Conservation (phyloP, 179 eudicot species). For the Beta corolliflora region DNA sequence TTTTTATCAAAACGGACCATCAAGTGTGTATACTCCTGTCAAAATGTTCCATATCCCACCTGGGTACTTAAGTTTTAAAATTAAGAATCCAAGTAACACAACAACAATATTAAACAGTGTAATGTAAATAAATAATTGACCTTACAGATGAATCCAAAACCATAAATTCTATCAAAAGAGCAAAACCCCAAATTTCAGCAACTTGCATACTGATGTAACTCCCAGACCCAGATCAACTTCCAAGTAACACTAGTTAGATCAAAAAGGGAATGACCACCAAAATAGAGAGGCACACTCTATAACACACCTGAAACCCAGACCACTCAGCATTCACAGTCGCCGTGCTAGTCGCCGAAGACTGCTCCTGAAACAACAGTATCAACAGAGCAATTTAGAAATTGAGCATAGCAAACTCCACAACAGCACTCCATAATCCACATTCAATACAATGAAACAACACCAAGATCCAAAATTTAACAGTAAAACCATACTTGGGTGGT, state of each 20-base stretch:
- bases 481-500: conserved; percentile 27
- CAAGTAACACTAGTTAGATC: background rate
- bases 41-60: background rate
- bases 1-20: background rate
- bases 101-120: background rate
- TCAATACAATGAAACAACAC: background rate
- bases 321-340: conserved; percentile 78
- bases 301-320: conserved; percentile 89
- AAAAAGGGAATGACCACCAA: background rate
- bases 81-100: background rate
- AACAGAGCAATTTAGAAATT: background rate
- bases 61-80: background rate
- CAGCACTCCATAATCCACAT: background rate
- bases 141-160: background rate
- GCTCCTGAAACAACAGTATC: conserved; percentile 54
- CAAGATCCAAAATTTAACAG: conserved; percentile 15
- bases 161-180: background rate
- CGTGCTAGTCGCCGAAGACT: conserved; percentile 52
- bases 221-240: background rate
- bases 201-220: background rate
- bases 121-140: background rate
- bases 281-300: background rate
- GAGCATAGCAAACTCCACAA: conserved; percentile 5
- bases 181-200: conserved; percentile 11
- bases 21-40: background rate